These are phyloP conservation scores for Paramecium sonneborni DNA, from an alignment of 73 alveolate genomes.

Conservation along the genomic window DNA sequence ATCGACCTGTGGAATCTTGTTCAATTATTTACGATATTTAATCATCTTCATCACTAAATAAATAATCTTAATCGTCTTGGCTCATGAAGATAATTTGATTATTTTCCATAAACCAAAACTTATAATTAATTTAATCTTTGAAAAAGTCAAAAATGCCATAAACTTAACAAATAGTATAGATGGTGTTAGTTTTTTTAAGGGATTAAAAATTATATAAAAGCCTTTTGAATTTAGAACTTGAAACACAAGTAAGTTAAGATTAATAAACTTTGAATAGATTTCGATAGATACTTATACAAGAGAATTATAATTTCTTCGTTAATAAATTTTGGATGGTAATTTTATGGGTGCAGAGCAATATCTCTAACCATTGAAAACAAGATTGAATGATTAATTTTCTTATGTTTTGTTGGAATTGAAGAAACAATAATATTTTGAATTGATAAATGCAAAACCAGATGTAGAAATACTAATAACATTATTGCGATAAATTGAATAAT, in stretches of 20 bases:
- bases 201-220: conserved; percentile 71
- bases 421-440: conserved; percentile 92
- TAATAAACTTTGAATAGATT: background rate
- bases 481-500: conserved; percentile 73
- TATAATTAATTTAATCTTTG: background rate
- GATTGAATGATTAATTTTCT: conserved; percentile 77
- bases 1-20: conserved; percentile 64
- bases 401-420: conserved; percentile 84
- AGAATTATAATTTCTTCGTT: conserved; percentile 88
- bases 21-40: conserved; percentile 22
- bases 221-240: conserved; percentile 86
- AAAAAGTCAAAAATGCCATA: background rate
- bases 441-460: conserved; percentile 71
- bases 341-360: conserved; percentile 91
- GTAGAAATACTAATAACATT: conserved; percentile 66
- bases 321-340: conserved; percentile 87
- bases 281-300: conserved; percentile 75
- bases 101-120: background rate
- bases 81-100: background rate
- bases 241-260: conserved; percentile 66
- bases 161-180: background rate
- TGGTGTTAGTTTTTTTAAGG: conserved; percentile 68
- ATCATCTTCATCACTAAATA: background rate
- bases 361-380: conserved; percentile 80
- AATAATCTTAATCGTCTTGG: background rate